Conservation (phyloP, 805 yeast species). For the Metschnikowia koreensis region DNA sequence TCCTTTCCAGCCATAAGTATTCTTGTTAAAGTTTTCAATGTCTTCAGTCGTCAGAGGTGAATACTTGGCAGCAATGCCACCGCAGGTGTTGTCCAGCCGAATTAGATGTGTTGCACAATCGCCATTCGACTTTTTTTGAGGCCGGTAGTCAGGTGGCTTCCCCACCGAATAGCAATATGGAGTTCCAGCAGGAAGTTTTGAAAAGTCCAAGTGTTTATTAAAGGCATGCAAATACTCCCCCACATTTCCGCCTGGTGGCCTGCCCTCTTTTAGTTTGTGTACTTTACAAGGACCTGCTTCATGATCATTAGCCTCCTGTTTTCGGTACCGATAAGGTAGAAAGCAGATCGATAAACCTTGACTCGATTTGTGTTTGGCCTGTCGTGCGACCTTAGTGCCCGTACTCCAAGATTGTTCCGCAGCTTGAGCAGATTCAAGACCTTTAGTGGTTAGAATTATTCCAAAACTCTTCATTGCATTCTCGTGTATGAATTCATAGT, state of each 20-base stretch:
- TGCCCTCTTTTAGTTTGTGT: background rate
- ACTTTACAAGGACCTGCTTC: background rate
- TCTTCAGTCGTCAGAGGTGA: background rate
- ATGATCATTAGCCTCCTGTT: background rate
- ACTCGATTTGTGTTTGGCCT: background rate
- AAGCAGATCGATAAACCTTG: background rate
- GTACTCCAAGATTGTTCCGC: background rate
- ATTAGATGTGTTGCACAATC: background rate
- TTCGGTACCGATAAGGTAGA: background rate
- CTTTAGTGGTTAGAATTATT: background rate
- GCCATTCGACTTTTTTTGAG: background rate
- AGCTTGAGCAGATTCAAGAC: background rate
- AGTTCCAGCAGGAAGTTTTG: background rate
- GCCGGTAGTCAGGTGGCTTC: background rate
- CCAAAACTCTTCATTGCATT: slow-evolving; percentile 1
- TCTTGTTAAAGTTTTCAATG: background rate
- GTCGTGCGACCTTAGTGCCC: background rate
- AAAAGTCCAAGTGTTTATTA: background rate
- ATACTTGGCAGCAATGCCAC: background rate
- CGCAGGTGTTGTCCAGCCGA: background rate
- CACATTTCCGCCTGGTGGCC: background rate
- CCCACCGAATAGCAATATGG: background rate
- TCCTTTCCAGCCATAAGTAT: background rate
- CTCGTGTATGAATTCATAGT: background rate
- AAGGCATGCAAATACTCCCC: background rate